Conservation (phyloP, 225 moss, liverwort and hornwort genomes). For the Polytrichum commune region DNA sequence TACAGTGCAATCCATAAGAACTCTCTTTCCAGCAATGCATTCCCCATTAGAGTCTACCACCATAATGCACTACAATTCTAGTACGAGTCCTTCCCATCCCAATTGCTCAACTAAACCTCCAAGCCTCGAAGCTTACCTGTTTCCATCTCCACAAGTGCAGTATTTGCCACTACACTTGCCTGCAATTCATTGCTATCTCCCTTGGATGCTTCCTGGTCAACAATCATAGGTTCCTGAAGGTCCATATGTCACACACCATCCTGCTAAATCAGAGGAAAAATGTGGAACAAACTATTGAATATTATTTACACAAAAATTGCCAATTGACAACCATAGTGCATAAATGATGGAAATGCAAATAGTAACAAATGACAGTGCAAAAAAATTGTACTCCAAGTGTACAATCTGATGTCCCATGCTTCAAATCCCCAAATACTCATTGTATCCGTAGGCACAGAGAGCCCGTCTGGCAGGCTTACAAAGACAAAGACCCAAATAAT, state of each 20-base stretch:
- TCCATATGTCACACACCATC: not conserved
- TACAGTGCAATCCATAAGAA: conserved; percentile 3
- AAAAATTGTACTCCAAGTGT: not conserved
- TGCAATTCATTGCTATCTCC: conserved; percentile 9
- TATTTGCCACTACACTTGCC: conserved; percentile 11
- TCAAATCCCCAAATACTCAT: too few species aligned
- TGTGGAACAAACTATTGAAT: not conserved
- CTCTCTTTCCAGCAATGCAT: conserved; percentile 7
- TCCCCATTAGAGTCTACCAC: conserved; percentile 11
- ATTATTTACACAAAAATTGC: not conserved
- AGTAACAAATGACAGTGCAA: not conserved
- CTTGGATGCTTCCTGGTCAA: conserved; percentile 21
- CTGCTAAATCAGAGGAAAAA: not conserved
- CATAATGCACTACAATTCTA: not conserved
- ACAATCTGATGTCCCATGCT: too few species aligned
- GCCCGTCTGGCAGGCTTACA: too few species aligned
- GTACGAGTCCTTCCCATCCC: conserved; percentile 6
- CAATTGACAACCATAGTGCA: not conserved
- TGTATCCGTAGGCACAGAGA: too few species aligned
- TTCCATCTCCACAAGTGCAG: conserved; percentile 19
- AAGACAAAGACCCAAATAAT: too few species aligned
- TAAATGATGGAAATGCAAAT: not conserved
- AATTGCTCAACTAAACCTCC: not conserved
- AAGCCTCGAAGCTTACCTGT: conserved; percentile 7
- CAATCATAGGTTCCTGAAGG: conserved; percentile 20